Evolutionary conservation across 2,329 filamentous ascomycete species (phyloP).

Genomic region (Fusarium mangiferae): DNA sequence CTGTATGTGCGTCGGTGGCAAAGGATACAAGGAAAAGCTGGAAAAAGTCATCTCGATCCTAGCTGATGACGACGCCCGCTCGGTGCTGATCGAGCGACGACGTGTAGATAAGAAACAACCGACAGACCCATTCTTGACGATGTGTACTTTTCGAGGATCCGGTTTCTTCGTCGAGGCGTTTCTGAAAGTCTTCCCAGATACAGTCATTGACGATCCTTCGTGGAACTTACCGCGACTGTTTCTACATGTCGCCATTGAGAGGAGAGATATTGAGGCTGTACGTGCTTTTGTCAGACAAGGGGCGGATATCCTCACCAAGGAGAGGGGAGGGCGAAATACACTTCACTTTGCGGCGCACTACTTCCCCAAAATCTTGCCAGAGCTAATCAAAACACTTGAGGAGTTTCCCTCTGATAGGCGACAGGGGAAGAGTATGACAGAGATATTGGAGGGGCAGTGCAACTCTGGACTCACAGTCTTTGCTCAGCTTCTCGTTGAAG

Average conservation of each 20-base stretch:
- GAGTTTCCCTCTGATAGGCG: fast-evolving
- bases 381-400: neutral
- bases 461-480: neutral
- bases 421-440: neutral
- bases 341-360: neutral
- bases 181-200: neutral
- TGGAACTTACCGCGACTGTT: neutral
- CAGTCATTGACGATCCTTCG: neutral
- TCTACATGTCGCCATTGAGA: neutral
- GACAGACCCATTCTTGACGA: neutral
- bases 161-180: neutral
- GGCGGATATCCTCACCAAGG: neutral
- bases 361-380: neutral
- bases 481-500: neutral
- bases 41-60: neutral
- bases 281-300: neutral
- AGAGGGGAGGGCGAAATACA: neutral
- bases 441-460: neutral
- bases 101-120: neutral
- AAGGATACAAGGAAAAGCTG: neutral
- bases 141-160: neutral
- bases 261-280: neutral
- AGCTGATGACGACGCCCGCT: neutral
- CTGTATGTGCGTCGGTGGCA: neutral
- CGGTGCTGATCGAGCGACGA: fast-evolving